Percentiles rank a stretch among this genome's conserved stretches.
Evolutionary conservation across 2,329 filamentous ascomycete genomes (phyloP).

Genomic region (Ceratocystis alfenasii): DNA sequence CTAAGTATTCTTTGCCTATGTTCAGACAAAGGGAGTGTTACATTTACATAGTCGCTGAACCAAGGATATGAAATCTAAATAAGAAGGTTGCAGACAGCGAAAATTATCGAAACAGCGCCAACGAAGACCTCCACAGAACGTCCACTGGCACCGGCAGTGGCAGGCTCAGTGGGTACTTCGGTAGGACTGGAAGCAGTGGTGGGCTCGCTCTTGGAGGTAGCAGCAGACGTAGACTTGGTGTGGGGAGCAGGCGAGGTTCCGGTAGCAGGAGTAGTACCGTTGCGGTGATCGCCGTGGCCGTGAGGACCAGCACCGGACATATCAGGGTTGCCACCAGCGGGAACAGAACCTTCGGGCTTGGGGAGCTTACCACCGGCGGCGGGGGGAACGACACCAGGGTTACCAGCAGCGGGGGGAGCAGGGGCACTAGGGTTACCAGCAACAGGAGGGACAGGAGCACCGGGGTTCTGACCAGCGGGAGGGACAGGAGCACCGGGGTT

Average conservation of each 20-base stretch:
- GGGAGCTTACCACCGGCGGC: background rate
- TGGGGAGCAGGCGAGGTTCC: background rate
- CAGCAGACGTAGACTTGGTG: background rate
- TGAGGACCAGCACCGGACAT: background rate
- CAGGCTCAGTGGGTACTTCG: slow-evolving; percentile 2
- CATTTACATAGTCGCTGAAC: no score
- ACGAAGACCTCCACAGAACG: slow-evolving; percentile 5
- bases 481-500: background rate
- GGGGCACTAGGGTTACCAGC: background rate
- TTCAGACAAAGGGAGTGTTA: background rate
- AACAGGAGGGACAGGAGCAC: background rate
- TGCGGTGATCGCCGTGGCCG: background rate
- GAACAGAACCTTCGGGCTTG: background rate
- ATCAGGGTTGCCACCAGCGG: background rate
- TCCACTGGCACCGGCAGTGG: slow-evolving; percentile 6
- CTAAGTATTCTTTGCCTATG: background rate
- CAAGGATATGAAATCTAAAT: background rate
- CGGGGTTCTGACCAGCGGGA: background rate
- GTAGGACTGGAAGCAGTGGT: background rate
- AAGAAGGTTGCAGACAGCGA: slow-evolving; percentile 14
- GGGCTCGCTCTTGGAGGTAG: background rate
- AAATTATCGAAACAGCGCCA: background rate
- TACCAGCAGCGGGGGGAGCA: background rate
- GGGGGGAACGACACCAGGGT: background rate
- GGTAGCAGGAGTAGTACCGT: background rate